phyloP scores from a whole-genome alignment of 1,139 yeast genomes.

The Yamadazyma atlantica region DNA sequence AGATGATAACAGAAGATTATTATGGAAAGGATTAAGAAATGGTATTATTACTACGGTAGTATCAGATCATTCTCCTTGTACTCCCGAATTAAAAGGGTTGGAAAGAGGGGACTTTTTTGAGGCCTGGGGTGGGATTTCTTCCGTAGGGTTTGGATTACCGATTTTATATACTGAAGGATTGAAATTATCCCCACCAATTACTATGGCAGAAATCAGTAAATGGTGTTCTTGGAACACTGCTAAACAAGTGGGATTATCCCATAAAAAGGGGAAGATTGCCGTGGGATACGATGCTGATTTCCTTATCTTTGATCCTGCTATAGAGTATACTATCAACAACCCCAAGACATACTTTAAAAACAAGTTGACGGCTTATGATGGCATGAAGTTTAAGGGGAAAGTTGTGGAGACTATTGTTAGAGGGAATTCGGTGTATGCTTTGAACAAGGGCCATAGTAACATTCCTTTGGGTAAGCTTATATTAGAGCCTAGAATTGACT shows the following conservation, averaged over 20 bases:
- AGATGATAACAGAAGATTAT: slow-evolving; percentile 61
- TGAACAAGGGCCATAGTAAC: slow-evolving; percentile 55
- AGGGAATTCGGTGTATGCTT: slow-evolving; percentile 65
- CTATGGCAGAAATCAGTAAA: slow-evolving; percentile 60
- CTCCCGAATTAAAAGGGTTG: slow-evolving; percentile 82
- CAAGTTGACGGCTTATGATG: slow-evolving; percentile 84
- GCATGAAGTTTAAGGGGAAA: slow-evolving; percentile 64
- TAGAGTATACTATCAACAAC: slow-evolving; percentile 56
- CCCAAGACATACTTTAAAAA: slow-evolving; percentile 71
- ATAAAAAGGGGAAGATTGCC: slow-evolving; percentile 68
- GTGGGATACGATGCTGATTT: slow-evolving; percentile 88
- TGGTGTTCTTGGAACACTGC: slow-evolving; percentile 89
- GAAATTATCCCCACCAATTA: slow-evolving; percentile 51
- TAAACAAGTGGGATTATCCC: slow-evolving; percentile 73
- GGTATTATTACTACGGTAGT: slow-evolving; percentile 82
- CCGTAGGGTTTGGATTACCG: slow-evolving; percentile 88
- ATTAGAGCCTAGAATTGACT: slow-evolving; percentile 50
- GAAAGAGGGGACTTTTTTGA: slow-evolving; percentile 83
- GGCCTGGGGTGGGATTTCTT: slow-evolving; percentile 98
- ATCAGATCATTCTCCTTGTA: slow-evolving; percentile 94
- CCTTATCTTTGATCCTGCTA: slow-evolving; percentile 70
- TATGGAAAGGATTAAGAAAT: slow-evolving; percentile 74
- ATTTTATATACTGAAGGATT: slow-evolving; percentile 74
- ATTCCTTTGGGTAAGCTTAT: slow-evolving; percentile 58
- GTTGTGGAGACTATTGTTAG: slow-evolving; percentile 78